phyloP scores from a whole-genome alignment of 371 early-diverging fungal genomes.

The Rhizopus microsporus region DNA sequence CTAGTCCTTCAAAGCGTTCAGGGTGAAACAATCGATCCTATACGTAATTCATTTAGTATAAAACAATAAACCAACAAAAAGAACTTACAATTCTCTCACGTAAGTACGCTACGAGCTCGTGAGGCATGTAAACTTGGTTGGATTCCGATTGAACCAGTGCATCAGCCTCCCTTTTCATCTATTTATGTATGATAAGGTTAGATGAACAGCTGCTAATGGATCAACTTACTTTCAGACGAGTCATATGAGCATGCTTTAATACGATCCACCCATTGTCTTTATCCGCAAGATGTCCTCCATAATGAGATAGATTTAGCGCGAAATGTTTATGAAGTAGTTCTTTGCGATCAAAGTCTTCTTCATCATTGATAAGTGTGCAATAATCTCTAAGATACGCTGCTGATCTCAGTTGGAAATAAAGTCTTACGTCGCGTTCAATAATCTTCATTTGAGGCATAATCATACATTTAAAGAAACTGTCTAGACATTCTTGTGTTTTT shows the following conservation, averaged over 20 bases:
- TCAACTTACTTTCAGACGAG: neutral
- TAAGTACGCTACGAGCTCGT: neutral
- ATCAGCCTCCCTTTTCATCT: neutral
- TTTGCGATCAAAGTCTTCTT: neutral
- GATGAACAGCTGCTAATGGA: neutral
- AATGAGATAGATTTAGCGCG: neutral
- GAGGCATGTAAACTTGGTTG: neutral
- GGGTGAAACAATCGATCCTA: neutral
- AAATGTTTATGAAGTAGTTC: neutral
- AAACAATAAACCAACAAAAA: no score
- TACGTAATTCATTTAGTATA: neutral
- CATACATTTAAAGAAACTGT: neutral
- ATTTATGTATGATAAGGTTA: neutral
- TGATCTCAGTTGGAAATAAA: neutral
- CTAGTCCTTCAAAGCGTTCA: neutral
- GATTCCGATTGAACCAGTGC: neutral
- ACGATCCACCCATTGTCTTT: neutral
- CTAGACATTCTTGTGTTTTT: neutral
- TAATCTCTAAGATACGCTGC: neutral
- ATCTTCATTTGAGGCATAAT: neutral
- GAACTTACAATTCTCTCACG: conserved; percentile 1
- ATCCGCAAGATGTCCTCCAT: neutral
- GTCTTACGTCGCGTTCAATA: neutral
- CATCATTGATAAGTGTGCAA: neutral
- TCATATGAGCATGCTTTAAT: neutral